Base-by-base conservation (phyloP, 73 alveolate species). In the Symbiodinium pilosum region DNA sequence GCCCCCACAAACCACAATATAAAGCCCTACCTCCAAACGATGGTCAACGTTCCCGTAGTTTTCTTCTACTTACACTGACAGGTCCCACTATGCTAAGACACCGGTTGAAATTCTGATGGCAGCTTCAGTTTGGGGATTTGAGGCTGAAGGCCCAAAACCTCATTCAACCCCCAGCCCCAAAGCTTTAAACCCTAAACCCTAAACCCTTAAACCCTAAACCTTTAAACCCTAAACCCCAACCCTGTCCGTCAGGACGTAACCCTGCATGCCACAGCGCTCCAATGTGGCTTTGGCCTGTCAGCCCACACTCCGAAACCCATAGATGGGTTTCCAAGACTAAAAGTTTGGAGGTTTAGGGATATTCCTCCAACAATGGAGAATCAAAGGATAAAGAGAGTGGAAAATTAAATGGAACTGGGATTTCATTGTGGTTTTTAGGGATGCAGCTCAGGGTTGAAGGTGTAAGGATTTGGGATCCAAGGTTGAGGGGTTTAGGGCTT, bases 261-360 rank as follows among this genome's bases (percentile, higher is more conserved):
- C 86, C 68, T 73, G 34, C 95, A 88, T 56, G 73, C 95, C 95
- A 26, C 86, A 83, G 69, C 81, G 43, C 73, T 56, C 86, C 51
- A 88, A n/a, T 12, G 95, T 88, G 47, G 95, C 95, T 32, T 75
- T 41, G 34, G 95, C 95, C 95, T 88, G 44, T n/a, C n/a, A n/a
- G n/a, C n/a, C n/a, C n/a, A n/a, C n/a, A n/a, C n/a, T 18, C 44
- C 30, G 18, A 11, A 12, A n/a, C n/a, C n/a, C n/a, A n/a, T n/a
- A n/a, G n/a, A n/a, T n/a, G n/a, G n/a, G n/a, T n/a, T n/a, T n/a
- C n/a, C n/a, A n/a, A 36, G 77, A 20, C 28, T 64, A 26, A 64
- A 36, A 36, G 77, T 56, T 56, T 56, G 21, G 73, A 32, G 73
- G 73, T 56, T 56, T 56, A 56, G 73, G 73, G 73, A 3, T 56